Evolutionary conservation across 2,329 filamentous ascomycete genomes (phyloP).

Genomic region (Botrytis sinoallii): DNA sequence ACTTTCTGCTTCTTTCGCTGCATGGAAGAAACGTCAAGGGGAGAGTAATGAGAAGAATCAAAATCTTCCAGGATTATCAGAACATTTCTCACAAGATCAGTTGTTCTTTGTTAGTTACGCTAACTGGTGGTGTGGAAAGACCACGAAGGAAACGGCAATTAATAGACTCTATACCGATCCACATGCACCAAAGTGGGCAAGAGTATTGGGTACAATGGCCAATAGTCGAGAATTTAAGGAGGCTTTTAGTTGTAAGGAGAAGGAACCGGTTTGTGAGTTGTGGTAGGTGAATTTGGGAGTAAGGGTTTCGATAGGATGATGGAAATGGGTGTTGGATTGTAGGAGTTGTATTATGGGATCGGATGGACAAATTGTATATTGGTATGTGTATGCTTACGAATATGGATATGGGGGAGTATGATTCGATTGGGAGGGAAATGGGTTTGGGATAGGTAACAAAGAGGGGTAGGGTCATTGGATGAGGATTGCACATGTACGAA

Average conservation of each 20-base stretch:
- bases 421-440: neutral
- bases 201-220: slow-evolving; percentile 60
- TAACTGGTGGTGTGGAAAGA: slow-evolving; percentile 66
- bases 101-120: slow-evolving; percentile 66
- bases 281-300: slow-evolving; percentile 47
- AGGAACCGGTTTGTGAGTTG: slow-evolving; percentile 66
- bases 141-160: slow-evolving; percentile 55
- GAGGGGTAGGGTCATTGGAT: neutral
- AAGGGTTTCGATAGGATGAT: neutral
- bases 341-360: neutral
- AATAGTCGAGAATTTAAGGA: slow-evolving; percentile 67
- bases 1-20: slow-evolving; percentile 58
- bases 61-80: slow-evolving; percentile 55
- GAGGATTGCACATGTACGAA: neutral
- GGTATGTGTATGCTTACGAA: neutral
- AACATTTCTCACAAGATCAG: slow-evolving; percentile 62
- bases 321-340: neutral
- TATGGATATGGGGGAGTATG: neutral
- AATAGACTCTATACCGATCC: slow-evolving; percentile 59
- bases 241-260: slow-evolving; percentile 62
- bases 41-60: slow-evolving; percentile 45
- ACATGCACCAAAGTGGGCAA: slow-evolving; percentile 61
- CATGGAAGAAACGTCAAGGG: slow-evolving; percentile 59
- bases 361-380: neutral
- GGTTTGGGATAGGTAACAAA: neutral